Conservation (phyloP, 352 stramenopile genomes). For the Pythium rhizo-oryzae region DNA sequence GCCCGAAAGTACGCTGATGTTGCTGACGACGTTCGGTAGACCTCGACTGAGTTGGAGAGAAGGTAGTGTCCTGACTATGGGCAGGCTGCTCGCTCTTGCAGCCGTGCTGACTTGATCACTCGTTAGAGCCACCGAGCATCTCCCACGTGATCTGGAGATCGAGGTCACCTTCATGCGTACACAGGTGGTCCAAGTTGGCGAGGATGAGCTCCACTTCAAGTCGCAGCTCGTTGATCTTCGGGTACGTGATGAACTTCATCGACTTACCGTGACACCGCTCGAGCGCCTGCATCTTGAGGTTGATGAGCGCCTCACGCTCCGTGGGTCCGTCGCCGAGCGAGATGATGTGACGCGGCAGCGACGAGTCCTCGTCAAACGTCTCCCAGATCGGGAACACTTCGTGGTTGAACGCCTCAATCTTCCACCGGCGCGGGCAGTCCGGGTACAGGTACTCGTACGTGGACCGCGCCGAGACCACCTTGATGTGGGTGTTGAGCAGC, state of each 20-base stretch:
- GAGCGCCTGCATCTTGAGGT: constrained; percentile 84
- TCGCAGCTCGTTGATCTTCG: constrained; percentile 81
- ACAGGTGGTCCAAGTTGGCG: constrained; percentile 80
- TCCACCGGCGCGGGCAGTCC: constrained; percentile 84
- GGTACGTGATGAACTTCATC: constrained; percentile 89
- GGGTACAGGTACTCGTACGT: constrained; percentile 91
- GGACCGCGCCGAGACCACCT: constrained; percentile 89
- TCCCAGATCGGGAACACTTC: constrained; percentile 84
- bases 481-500: constrained; percentile 83
- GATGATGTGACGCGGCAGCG: constrained; percentile 75
- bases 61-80: not conserved
- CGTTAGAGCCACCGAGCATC: constrained; percentile 56
- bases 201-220: constrained; percentile 82
- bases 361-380: constrained; percentile 58
- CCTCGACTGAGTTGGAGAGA: not conserved
- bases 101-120: constrained; percentile 28
- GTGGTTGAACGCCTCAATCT: constrained; percentile 89
- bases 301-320: constrained; percentile 85
- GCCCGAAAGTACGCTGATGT: not conserved
- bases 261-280: constrained; percentile 83
- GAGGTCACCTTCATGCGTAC: constrained; percentile 79
- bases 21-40: not conserved
- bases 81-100: constrained; percentile 5
- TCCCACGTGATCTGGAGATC: constrained; percentile 88
- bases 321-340: constrained; percentile 82